Evolutionary conservation across 768 basidiomycete genomes (phyloP), one percentile per base, ranked within the genome.

Genomic region (Rhodotorula paludigena): DNA sequence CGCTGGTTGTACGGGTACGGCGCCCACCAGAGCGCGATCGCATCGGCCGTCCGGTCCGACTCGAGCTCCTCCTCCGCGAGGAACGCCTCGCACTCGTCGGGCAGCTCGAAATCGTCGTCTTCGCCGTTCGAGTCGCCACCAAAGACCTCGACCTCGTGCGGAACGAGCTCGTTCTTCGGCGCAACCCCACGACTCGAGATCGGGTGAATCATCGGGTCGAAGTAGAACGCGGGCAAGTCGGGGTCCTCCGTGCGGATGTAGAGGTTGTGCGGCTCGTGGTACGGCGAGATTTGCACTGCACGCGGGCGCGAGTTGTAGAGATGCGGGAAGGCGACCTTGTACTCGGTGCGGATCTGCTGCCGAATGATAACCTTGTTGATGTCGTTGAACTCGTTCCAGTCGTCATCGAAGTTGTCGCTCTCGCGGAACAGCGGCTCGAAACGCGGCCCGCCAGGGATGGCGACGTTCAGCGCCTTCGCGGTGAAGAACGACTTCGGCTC

Each of bases 341-440:
- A 97, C 80, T 99, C 96, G 4, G 94, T 97, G 53, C 96, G 85
- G 71, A 98, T 94, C 78, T 96, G 91, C 77, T 98, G 92, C 30
- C 96, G 92, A 74, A 99, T 98, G 78, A 99, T 94, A 76, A 99
- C 89, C 79, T 99, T 99, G 81, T 96, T 93, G 80, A 98, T 96
- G 77, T 99, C 96, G 77, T 99, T 99, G 76, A 99, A 99, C 64
- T 76, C 76, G 74, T 78, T 78, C 77, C 77, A 78, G 77, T 99
- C 96, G 77, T 98, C 96, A 76, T 99, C 96, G 73, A 91, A 97
- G 20, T 88, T 83, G 76, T 98, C 96, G 87, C 93, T 92, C 75
- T 99, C 96, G 56, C 94, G 85, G 79, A 92, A 82, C 35, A 99
- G 81, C 23, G 94, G 96, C 81, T 99, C 96, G 71, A 98, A 99